Base-by-base conservation (phyloP, 1,284 basidiomycete species). In the Inonotus obliquus region DNA sequence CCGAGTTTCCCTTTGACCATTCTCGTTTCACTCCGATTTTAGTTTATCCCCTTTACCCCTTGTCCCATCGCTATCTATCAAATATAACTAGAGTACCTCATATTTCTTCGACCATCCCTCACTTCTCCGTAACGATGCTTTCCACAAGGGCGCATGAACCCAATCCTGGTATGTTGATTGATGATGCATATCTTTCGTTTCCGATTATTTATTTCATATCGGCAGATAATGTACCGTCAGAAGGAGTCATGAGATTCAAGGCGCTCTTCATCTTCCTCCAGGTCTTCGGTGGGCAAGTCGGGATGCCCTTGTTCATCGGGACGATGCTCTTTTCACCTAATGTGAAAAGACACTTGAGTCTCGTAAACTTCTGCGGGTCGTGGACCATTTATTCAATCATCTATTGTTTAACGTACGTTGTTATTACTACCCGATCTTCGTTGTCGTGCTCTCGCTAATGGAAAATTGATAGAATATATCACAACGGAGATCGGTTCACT, bases 381-480 rank as follows among this genome's bases (percentile, higher is more conserved):
- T 63, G 62, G 62, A 59, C 59, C n/a, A 57, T 63, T 11, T 59
- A 59, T 29, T 63, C 62, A 9, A 48, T 63, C 19, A 57, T 59
- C 23, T 63, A 59, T 41, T 63, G 62, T 37, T 44, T 63, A 14
- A 55, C 57, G 62, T 63, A 29, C 21, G 55, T 29, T 27, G 21
- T 27, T 21, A 25, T 32, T n/a, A 19, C 37, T 27, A 2, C 45
- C 29, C 27, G 10, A 35, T 39, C n/a, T n/a, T n/a, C 13, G 14
- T 21, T 4, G 21, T 23, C 17, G 11, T 49, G 17, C 25, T 32
- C 27, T 25, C 6, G 6, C 37, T 41, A 1, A 52, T 25, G 14
- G 3, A 32, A 11, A 23, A 17, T 53, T n/a, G 17, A 37, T 25
- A 63, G 61, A 13, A 39, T 63, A 23, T 63, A 63, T 19, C 55